Conservation (phyloP, 345 rosid species). For the Erysimum cheiranthoides region DNA sequence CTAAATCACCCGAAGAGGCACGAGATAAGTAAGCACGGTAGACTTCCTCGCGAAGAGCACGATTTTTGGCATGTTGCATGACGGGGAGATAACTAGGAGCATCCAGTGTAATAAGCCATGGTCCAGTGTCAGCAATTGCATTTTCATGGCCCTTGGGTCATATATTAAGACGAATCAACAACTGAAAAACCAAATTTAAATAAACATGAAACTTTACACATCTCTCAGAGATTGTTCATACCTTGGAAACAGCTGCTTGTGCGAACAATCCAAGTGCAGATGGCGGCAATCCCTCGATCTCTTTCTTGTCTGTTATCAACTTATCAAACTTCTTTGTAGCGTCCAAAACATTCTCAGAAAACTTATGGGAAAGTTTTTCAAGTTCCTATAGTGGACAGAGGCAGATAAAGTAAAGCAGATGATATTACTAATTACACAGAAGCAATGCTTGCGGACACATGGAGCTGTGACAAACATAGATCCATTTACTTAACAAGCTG, state of each 20-base stretch:
- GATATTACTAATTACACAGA: neutral
- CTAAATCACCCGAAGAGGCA: slow-evolving; percentile 83
- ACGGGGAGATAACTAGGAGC: slow-evolving; percentile 85
- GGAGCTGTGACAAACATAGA: slow-evolving; percentile 10
- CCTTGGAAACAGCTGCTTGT: slow-evolving; percentile 89
- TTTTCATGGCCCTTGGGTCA: slow-evolving; percentile 73
- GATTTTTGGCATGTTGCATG: slow-evolving; percentile 90
- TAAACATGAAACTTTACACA: slow-evolving; percentile 14
- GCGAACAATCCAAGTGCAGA: slow-evolving; percentile 91
- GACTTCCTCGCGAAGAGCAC: slow-evolving; percentile 87
- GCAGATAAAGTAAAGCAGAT: slow-evolving; percentile 17
- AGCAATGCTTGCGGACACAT: slow-evolving; percentile 4
- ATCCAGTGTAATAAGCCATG: slow-evolving; percentile 91
- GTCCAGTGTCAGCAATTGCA: slow-evolving; percentile 89
- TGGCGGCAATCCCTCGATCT: slow-evolving; percentile 90
- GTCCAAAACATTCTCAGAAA: slow-evolving; percentile 86
- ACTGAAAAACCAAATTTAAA: slow-evolving; percentile 8
- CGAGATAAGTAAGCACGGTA: slow-evolving; percentile 76
- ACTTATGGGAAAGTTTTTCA: slow-evolving; percentile 76
- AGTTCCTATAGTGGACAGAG: slow-evolving; percentile 62
- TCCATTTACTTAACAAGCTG: slow-evolving; percentile 17
- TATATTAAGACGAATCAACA: slow-evolving; percentile 29
- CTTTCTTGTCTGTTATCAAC: slow-evolving; percentile 75
- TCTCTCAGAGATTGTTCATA: slow-evolving; percentile 38
- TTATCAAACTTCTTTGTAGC: slow-evolving; percentile 93